Percentiles rank a stretch among this genome's conserved stretches.
Evolutionary conservation across 23 red algal species (phyloP).

Genomic region (Gracilaria vermiculophylla): DNA sequence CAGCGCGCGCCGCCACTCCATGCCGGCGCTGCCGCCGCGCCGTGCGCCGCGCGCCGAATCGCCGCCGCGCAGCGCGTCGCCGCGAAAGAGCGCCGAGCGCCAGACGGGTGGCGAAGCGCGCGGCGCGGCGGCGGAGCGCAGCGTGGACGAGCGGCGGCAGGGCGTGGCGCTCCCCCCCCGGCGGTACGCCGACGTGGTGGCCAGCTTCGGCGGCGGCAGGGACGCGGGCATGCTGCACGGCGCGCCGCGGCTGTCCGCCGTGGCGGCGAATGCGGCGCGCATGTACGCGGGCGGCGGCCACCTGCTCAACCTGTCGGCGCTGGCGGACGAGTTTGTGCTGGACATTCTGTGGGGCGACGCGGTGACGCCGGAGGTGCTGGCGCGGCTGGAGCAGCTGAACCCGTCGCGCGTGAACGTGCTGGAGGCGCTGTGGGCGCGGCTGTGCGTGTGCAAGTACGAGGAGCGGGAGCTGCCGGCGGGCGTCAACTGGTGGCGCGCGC

Average conservation of each 20-base stretch:
- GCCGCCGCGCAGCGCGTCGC: too few relatives aligned
- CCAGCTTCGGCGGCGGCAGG: not conserved
- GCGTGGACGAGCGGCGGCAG: not conserved
- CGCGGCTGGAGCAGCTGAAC: constrained; percentile 21
- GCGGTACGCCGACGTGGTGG: not conserved
- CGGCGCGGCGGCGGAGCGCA: not conserved
- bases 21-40: too few relatives aligned
- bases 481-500: constrained; percentile 24
- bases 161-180: not conserved
- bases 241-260: constrained; percentile 37
- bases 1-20: not conserved
- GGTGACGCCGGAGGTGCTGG: constrained; percentile 9
- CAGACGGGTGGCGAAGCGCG: too few relatives aligned
- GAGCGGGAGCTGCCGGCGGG: not conserved
- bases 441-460: constrained; percentile 16
- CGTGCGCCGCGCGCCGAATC: too few relatives aligned
- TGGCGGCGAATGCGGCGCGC: constrained; percentile 25
- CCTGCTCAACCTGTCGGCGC: constrained; percentile 2
- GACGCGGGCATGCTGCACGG: not conserved
- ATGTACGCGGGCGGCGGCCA: constrained; percentile 9
- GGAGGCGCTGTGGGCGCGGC: constrained; percentile 43
- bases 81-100: too few relatives aligned
- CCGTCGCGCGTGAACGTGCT: constrained; percentile 33
- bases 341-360: not conserved
- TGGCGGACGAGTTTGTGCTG: constrained; percentile 41